A percentile compares a stretch with the other conserved stretches of the same genome.
phyloP scores from a whole-genome alignment of 768 basidiomycete genomes.

The Pulveroboletus ravenelii region DNA sequence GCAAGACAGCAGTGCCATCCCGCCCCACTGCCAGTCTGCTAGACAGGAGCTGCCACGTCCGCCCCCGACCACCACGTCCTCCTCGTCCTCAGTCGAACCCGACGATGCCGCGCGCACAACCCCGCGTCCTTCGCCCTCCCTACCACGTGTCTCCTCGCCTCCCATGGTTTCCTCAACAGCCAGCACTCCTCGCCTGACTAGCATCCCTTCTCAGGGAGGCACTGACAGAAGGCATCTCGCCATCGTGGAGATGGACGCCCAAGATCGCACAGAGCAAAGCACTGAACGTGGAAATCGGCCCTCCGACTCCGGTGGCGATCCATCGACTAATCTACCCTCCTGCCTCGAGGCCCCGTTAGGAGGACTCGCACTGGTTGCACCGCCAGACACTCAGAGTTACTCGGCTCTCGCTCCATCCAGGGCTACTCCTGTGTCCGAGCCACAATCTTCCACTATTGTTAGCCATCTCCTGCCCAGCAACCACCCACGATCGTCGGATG shows the following conservation, averaged over 20 bases:
- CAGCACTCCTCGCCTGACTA: conserved; percentile 41
- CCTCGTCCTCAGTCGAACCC: conserved; percentile 35
- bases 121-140: conserved; percentile 8
- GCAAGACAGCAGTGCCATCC: conserved; percentile 40
- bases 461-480: conserved; percentile 9
- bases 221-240: conserved; percentile 63
- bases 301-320: conserved; percentile 26
- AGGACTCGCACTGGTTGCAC: conserved; percentile 65
- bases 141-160: conserved; percentile 23
- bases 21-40: conserved; percentile 52
- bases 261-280: conserved; percentile 25
- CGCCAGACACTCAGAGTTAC: conserved; percentile 58
- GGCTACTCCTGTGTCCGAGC: conserved; percentile 39
- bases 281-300: conserved; percentile 8
- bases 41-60: conserved; percentile 19
- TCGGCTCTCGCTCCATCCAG: conserved; percentile 50
- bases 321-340: conserved; percentile 32
- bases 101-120: conserved; percentile 32
- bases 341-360: conserved; percentile 33
- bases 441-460: conserved; percentile 14
- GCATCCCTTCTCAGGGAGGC: conserved; percentile 53
- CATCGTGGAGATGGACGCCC: conserved; percentile 56
- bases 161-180: conserved; percentile 25
- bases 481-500: conserved; percentile 51
- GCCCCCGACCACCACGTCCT: not conserved